Percentiles rank a stretch among this genome's conserved stretches.
Evolutionary conservation across 352 stramenopile genomes (phyloP).

Genomic region (Globisporangium okanoganense): DNA sequence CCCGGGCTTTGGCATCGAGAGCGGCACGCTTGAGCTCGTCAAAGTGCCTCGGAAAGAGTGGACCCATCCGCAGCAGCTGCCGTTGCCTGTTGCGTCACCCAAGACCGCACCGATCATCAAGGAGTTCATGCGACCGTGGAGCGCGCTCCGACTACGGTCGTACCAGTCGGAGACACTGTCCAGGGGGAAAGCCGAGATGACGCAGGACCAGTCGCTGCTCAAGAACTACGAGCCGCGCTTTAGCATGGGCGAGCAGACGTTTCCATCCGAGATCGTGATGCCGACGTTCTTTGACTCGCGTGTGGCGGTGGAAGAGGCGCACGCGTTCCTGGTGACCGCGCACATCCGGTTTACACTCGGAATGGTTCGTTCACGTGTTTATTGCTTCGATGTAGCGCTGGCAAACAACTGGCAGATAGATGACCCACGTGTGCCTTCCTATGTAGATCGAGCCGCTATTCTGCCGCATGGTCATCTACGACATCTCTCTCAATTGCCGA

Average conservation of each 20-base stretch:
- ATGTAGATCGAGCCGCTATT: constrained; percentile 54
- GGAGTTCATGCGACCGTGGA: constrained; percentile 35
- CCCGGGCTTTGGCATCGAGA: constrained; percentile 16
- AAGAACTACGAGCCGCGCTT: constrained; percentile 70
- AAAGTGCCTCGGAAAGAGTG: constrained; percentile 7
- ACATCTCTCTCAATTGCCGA: constrained; percentile 44
- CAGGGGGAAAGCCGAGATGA: constrained; percentile 2
- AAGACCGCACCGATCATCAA: constrained; percentile 29
- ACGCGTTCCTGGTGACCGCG: constrained; percentile 38
- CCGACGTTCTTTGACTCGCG: constrained; percentile 41
- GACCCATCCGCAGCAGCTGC: constrained; percentile 11
- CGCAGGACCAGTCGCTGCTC: constrained; percentile 33
- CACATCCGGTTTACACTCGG: constrained; percentile 50
- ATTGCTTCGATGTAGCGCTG: not conserved
- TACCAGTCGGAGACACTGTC: not conserved
- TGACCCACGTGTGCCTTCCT: not conserved
- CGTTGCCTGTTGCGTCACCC: constrained; percentile 18
- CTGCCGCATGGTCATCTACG: constrained; percentile 62
- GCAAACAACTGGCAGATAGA: not conserved
- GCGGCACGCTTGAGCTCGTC: constrained; percentile 16
- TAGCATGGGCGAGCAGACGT: constrained; percentile 31
- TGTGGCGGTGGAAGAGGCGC: constrained; percentile 44
- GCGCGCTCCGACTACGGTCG: constrained; percentile 19
- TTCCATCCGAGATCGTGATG: constrained; percentile 33
- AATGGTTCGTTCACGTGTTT: constrained; percentile 25